Conservation (phyloP, 352 stramenopile genomes). For the Globisporangium canariense region DNA sequence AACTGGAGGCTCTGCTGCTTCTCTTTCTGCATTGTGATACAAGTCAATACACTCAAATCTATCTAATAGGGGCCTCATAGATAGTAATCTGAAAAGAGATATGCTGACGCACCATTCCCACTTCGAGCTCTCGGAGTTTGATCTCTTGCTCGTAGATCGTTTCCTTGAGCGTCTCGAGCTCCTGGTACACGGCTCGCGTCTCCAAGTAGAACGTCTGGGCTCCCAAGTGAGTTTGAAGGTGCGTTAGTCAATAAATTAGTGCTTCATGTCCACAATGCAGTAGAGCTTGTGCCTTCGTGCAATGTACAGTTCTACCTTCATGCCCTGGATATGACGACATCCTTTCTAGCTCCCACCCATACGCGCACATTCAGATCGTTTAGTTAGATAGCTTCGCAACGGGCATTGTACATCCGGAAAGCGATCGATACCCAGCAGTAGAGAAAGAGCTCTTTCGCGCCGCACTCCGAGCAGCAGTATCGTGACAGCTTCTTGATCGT, state of each 20-base stretch:
- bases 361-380: too few species aligned
- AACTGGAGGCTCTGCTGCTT: conserved; percentile 53
- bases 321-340: conserved; percentile 63
- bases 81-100: neutral
- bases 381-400: too few species aligned
- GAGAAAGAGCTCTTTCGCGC: conserved; percentile 55
- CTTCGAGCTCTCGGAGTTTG: conserved; percentile 40
- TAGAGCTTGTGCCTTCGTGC: neutral
- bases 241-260: neutral
- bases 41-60: neutral
- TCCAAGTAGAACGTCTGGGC: conserved; percentile 54
- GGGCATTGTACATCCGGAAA: neutral
- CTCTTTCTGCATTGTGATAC: conserved; percentile 34
- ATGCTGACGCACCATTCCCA: conserved; percentile 31
- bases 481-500: conserved; percentile 53
- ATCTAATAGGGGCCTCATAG: too few species aligned
- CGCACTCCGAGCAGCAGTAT: conserved; percentile 56
- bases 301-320: conserved; percentile 38
- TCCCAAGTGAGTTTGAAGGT: neutral
- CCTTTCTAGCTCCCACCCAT: conserved; percentile 42
- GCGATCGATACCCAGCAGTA: conserved; percentile 49
- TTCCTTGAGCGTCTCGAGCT: conserved; percentile 52
- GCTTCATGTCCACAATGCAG: neutral
- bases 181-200: conserved; percentile 42
- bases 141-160: conserved; percentile 67